Evolutionary conservation across 2,329 filamentous ascomycete species (phyloP).

Genomic region (Aspergillus spinulosporus): DNA sequence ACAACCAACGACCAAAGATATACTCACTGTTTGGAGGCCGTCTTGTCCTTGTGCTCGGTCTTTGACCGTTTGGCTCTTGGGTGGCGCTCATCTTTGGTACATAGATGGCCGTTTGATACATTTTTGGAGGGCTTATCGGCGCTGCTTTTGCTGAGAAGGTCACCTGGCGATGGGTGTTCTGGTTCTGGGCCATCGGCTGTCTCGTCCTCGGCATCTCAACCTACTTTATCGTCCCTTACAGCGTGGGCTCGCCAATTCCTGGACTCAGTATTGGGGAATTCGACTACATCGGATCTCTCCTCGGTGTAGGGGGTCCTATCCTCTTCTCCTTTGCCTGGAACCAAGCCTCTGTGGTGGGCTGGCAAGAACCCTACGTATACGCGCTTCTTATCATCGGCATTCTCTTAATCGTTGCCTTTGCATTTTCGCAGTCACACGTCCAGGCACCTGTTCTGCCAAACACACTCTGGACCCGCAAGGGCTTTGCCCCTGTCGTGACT

Average conservation of each 20-base stretch:
- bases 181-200: conserved; percentile 47
- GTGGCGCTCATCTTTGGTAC: neutral
- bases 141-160: conserved; percentile 39
- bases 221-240: conserved; percentile 19
- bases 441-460: conserved; percentile 59
- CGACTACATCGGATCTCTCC: conserved; percentile 43
- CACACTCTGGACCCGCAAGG: conserved; percentile 49
- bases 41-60: neutral
- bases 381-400: conserved; percentile 59
- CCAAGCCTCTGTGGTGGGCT: conserved; percentile 60
- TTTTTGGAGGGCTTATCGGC: conserved; percentile 44
- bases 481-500: conserved; percentile 55
- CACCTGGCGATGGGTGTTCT: conserved; percentile 56
- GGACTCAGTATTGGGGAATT: conserved; percentile 4
- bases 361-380: conserved; percentile 57
- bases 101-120: conserved; percentile 26
- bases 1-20: too few species aligned
- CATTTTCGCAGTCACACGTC: conserved; percentile 51
- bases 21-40: too few species aligned
- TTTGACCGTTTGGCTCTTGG: neutral
- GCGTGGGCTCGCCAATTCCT: conserved; percentile 5
- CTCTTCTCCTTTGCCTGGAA: conserved; percentile 69
- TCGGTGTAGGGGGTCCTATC: conserved; percentile 57
- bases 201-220: conserved; percentile 39
- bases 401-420: conserved; percentile 55